Base-by-base conservation (phyloP, 192 early-diverging fungal species). In the Coemansia aciculifera region DNA sequence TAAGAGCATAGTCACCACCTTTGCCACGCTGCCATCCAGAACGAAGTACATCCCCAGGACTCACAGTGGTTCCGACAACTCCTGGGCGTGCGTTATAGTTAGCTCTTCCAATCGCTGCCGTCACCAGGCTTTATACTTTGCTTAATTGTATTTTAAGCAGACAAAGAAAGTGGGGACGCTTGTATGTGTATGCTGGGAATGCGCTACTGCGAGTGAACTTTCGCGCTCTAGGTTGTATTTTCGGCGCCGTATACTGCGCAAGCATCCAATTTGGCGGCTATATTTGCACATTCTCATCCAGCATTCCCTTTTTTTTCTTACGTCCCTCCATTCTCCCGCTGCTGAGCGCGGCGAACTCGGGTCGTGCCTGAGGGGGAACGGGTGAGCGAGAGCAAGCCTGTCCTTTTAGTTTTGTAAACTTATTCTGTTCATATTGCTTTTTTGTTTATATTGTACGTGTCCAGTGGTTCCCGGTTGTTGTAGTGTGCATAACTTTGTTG, bases 151-250 rank as follows among this genome's bases (percentile, higher is more conserved):
- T 23, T 5, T 29, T 29, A 15, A 12, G 44, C 5, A 9, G 10
- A n/a, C 27, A 32, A 32, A 17, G 15, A 31, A 31, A 15, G 54
- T n/a, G 54, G 27, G 54, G 54, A 31, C 7, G n/a, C 43, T 46
- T 46, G 43, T 19, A 29, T 31, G 27, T 57, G 54, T 34, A 39
- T 27, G 61, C 61, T 39, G 61, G 61, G 61, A 62, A 62, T 62
- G 61, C 38, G 61, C 61, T 62, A 62, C 61, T 62, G 61, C 54
- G 54, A 57, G 27, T 34, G 29, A 24, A 15, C 51, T 21, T 54
- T 54, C 27, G 3, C 13, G 54, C 29, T 51, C 7, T 34, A 11
- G 12, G 54, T 29, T 32, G 54, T 31, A 57, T 57, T 57, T 57
- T 57, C 29, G 54, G 29, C 17, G 12, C 13, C 31, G 54, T n/a